Evolutionary conservation across 129 eudicot genomes (phyloP), one percentile per base, ranked within the genome.

Genomic region (Erigeron canadensis): DNA sequence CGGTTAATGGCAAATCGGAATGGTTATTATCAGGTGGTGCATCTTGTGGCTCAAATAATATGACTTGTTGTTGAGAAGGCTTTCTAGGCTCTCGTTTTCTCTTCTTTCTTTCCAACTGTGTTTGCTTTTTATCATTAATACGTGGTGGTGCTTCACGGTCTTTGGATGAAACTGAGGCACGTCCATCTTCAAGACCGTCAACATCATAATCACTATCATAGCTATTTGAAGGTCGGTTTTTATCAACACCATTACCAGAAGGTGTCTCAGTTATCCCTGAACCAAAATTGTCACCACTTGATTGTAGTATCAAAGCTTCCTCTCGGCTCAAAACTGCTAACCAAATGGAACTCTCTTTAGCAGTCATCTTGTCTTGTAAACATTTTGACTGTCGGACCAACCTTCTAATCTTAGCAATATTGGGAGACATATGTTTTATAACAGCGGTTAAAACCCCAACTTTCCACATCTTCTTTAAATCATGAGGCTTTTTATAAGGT

Each of bases 401-500:
- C 60, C 86, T 84, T 79, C 91, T 82, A 40, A 90, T 84, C 72
- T 88, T 95, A 23, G 97, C 91, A 77, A 90, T 84, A 81, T 95
- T 83, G 1, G 99, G 99, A 5, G 97, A 86, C 97, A 95, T 90
- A 23, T 94, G 98, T 91, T 86, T 95, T 43, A 95, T 95, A 22
- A 95, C 99, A 44, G 97, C 85, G 16, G 96, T 90, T 8, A 95
- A 71, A 61, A 95, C 99, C 42, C 97, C 99, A 71, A 90, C 97
- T 78, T 95, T 95, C 91, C 89, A 95, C 86, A 90, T 84, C 70
- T 94, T 94, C 75, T 95, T 95, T 78, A 95, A 80, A 79, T 90
- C 99, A 74, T 95, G 99, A 5, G 99, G 99, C 83, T 95, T 95
- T 75, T 84, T 95, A 70, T 95, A 95, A 0, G 97, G 99, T 0